Evolutionary conservation across 306 rosid species (phyloP).

Genomic region (Corylus avellana): DNA sequence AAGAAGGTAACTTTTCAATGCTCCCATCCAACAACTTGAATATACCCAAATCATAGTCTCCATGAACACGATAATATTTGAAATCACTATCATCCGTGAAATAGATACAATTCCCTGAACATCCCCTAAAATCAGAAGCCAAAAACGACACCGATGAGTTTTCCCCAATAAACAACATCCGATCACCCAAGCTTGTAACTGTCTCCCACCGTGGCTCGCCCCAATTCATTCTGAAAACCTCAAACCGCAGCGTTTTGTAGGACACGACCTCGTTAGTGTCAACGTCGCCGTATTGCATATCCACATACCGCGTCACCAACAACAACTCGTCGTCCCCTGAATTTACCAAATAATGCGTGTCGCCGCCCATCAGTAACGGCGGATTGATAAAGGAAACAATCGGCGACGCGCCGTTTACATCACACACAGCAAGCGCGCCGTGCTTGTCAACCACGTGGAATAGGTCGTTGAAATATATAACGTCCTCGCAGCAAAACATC

Average conservation of each 20-base stretch:
- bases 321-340: constrained; percentile 51
- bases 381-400: constrained; percentile 30
- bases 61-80: constrained; percentile 36
- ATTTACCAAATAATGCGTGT: constrained; percentile 54
- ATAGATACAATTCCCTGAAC: constrained; percentile 56
- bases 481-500: constrained; percentile 53
- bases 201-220: constrained; percentile 38
- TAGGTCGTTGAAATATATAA: constrained; percentile 31
- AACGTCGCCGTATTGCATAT: constrained; percentile 24
- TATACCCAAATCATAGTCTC: constrained; percentile 65
- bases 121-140: constrained; percentile 52
- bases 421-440: constrained; percentile 54
- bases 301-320: constrained; percentile 48
- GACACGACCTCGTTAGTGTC: constrained; percentile 10
- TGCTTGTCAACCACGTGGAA: constrained; percentile 59
- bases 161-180: constrained; percentile 55
- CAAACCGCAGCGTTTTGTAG: constrained; percentile 54
- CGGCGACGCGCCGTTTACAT: constrained; percentile 31
- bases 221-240: constrained; percentile 59
- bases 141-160: constrained; percentile 56
- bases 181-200: constrained; percentile 49
- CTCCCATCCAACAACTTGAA: constrained; percentile 43
- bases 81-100: constrained; percentile 58
- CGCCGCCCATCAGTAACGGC: constrained; percentile 28
- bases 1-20: constrained; percentile 52